phyloP scores from a whole-genome alignment of 2,329 filamentous ascomycete genomes.

The Colletotrichum sojae region DNA sequence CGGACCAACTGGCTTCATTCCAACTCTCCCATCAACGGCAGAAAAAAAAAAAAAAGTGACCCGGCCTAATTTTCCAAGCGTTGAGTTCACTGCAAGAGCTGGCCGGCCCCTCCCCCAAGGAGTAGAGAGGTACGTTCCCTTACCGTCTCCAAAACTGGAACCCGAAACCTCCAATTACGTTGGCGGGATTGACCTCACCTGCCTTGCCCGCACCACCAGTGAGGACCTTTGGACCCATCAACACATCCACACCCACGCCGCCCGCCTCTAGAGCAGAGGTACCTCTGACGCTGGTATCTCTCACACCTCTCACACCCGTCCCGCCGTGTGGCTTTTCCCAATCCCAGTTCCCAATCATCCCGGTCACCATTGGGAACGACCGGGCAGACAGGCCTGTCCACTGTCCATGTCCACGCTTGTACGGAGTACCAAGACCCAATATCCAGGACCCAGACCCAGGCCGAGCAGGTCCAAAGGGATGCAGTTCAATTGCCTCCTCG shows the following conservation, averaged over 20 bases:
- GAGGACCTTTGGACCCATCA: conserved; percentile 39
- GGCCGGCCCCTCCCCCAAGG: too few relatives aligned
- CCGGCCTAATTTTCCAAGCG: conserved; percentile 38
- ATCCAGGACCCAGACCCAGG: conserved; percentile 34
- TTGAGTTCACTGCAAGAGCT: conserved; percentile 31
- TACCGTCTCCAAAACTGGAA: conserved; percentile 35
- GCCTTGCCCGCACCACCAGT: conserved; percentile 30
- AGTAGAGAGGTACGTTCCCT: conserved; percentile 4
- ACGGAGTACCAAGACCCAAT: conserved; percentile 25
- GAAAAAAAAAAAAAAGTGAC: conserved; percentile 13
- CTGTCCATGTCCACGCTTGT: too few relatives aligned
- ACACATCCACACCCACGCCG: conserved; percentile 38
- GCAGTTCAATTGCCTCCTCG: conserved; percentile 36
- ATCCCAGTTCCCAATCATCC: conserved; percentile 38
- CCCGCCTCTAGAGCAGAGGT: conserved; percentile 28
- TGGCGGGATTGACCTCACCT: conserved; percentile 37
- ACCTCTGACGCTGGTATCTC: neutral
- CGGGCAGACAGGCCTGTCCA: conserved; percentile 14
- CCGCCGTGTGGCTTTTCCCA: neutral
- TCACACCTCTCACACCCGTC: conserved; percentile 9
- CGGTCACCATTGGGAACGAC: conserved; percentile 33
- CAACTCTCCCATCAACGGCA: conserved; percentile 21
- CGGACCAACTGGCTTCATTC: conserved; percentile 38
- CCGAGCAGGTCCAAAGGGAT: conserved; percentile 38
- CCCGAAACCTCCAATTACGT: conserved; percentile 37